Evolutionary conservation across 768 basidiomycete genomes (phyloP), one percentile per base, ranked within the genome.

Genomic region (Xerocomus spinulosus): DNA sequence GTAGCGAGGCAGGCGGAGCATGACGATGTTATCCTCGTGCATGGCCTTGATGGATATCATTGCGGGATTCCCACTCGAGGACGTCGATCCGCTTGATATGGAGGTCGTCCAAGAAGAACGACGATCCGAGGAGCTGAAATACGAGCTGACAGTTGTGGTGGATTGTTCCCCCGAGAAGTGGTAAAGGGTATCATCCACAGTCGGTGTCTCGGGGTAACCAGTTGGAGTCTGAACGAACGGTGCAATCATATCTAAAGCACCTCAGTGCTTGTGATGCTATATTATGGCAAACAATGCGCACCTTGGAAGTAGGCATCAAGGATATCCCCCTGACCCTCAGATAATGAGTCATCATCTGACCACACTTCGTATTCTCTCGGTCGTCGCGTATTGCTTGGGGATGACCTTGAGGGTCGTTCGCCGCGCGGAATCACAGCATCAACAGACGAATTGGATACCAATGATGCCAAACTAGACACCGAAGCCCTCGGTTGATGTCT

Each of bases 41-140:
- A 74, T 75, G 5, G 80, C 87, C 68, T 89, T 89, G 70, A 88
- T 74, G 2, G 75, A 69, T 39, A 86, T 55, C 21, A 63, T 44
- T 50, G 55, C 46, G 23, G 42, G 37, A 45, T 66, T 45, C 58
- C 55, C 32, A 48, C 55, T 62, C 54, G 50, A 60, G 7, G 59
- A 54, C 5, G 67, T 66, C 3, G 72, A 71, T 5, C 68, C 66
- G 17, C 71, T 73, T n/a, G 72, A 66, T 13, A 73, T 64, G 14
- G 64, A 65, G 20, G 65, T 64, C 30, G 63, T 41, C 29, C 57
- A 60, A 53, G 66, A 68, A 20, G 60, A 52, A 4, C 66, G 67
- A 28, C 56, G 46, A 12, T 51, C 54, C 4, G 58, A 56, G 44
- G 44, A 49, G 1, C 44, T 34, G 4, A 36, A 53, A 23, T 29